Evolutionary conservation across 257 asterid genomes (phyloP), one percentile per base, ranked within the genome.

Genomic region (Solanum etuberosum): DNA sequence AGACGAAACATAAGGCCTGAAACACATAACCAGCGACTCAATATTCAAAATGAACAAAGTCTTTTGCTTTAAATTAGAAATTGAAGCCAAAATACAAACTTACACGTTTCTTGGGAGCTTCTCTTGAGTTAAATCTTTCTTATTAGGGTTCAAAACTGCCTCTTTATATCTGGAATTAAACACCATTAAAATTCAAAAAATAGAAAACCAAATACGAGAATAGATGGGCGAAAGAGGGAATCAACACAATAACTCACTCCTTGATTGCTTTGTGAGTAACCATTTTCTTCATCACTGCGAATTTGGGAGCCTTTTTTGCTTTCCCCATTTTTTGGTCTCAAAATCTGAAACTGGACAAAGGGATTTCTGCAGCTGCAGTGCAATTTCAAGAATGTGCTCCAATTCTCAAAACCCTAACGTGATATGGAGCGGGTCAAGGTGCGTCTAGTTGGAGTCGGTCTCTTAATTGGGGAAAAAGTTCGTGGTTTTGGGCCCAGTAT

Each of bases 21-120:
- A 91, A 61, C 21, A 57, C 72, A 87, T 54, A 10, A 78, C 5
- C 7, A 51, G 38, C 12, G 54, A 23, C 32, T 77, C 20, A 61
- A 27, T 21, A 40, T 12, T 16, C 61, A 37, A 73, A 80, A 48
- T 27, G 16, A 43, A 63, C 35, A 3, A 40, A 14, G 83, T 13
- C 7, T 10, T 76, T 40, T n/a, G 23, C 83, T 76, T 20, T 40
- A n/a, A 40, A 5, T 42, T 54, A 78, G 25, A 71, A 34, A 72
- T 35, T 73, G 29, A 73, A 73, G 31, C 51, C 29, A 48, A 32
- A 59, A 29, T 59, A 35, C 9, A 34, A 78, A 86, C 95, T 86
- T 89, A 97, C 99, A 97, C 97, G 87, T 97, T 97, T 88, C 96
- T 91, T 40, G 99, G 98, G 68, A 96, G 98, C 88, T 95, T 95